phyloP scores from a whole-genome alignment of 345 rosid genomes.

The Brassica cretica region DNA sequence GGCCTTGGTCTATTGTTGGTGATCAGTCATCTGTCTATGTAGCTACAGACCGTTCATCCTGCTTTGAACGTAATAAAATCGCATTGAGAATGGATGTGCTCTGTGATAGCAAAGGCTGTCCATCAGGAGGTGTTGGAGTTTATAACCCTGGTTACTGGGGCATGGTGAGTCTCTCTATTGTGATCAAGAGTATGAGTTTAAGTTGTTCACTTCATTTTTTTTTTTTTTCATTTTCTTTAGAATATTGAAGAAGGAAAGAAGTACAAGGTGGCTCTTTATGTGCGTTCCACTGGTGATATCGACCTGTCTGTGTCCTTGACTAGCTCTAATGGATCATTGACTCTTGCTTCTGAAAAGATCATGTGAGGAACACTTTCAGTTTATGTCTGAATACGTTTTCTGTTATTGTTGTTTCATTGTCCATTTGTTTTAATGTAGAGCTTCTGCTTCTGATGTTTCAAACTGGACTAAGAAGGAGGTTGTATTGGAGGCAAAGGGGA shows the following conservation, averaged over 20 bases:
- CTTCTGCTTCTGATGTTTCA: slow-evolving; percentile 65
- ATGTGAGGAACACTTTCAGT: slow-evolving; percentile 44
- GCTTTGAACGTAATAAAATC: slow-evolving; percentile 80
- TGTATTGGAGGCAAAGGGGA: slow-evolving; percentile 64
- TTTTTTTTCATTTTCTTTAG: slow-evolving; percentile 42
- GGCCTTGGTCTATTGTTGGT: slow-evolving; percentile 89
- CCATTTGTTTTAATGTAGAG: slow-evolving; percentile 49
- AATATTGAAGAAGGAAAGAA: slow-evolving; percentile 76
- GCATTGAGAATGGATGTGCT: slow-evolving; percentile 90
- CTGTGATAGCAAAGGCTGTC: slow-evolving; percentile 65
- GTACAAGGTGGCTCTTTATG: slow-evolving; percentile 71
- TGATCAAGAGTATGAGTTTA: slow-evolving; percentile 8
- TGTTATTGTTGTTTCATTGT: background rate
- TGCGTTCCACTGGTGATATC: slow-evolving; percentile 64
- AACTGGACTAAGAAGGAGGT: slow-evolving; percentile 83
- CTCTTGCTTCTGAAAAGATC: slow-evolving; percentile 66
- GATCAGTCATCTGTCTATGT: slow-evolving; percentile 55
- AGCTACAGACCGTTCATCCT: slow-evolving; percentile 88
- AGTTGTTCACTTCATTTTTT: slow-evolving; percentile 6
- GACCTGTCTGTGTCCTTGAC: slow-evolving; percentile 68
- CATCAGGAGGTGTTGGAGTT: slow-evolving; percentile 83
- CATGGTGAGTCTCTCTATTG: slow-evolving; percentile 63
- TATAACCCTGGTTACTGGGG: slow-evolving; percentile 98
- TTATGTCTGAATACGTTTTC: no score
- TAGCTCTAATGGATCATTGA: slow-evolving; percentile 56